Evolutionary conservation across 2,329 filamentous ascomycete species (phyloP), one percentile per base, ranked within the genome.

Genomic region (Alternaria tenuissima): DNA sequence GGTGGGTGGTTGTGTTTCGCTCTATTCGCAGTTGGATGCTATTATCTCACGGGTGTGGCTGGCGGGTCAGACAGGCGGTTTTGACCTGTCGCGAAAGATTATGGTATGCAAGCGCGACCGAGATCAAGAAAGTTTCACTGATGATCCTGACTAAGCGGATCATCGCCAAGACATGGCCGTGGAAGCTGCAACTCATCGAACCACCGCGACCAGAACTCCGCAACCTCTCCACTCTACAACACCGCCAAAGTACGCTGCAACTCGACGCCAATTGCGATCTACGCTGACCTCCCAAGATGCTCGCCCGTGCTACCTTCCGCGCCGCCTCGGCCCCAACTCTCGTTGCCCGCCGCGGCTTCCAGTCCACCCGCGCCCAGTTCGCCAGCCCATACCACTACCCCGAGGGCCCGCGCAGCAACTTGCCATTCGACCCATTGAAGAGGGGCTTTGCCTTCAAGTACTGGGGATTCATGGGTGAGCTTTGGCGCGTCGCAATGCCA

Each of bases 361-460:
- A 93, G 82, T 89, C 92, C 77, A 96, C 94, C 80, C 92, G 92
- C 78, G 83, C 91, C 79, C 93, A 92, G 81, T 84, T 96, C 80
- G 88, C 86, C 75, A 96, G 92, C 80, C 94, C 94, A 67, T 97
- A 96, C 90, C 95, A 99, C 87, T 99, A 99, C 86, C 91, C 94
- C 74, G 94, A 98, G 86, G 95, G 94, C 69, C 92, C 94, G 77
- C 91, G 93, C 83, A 90, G 87, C 86, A 98, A 97, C 88, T 83
- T 99, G 70, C 95, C 95, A 70, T 99, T 99, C 89, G 96, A 99
- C 87, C 91, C 95, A 71, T 86, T 92, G 84, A 94, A 89, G 79
- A 92, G 89, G 83, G 91, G 86, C 84, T 99, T 99, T 81, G 87
- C 84, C 69, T 65, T 92, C 72, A 87, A 90, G 82, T 99, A 91